These are phyloP conservation scores for Populus hybrid DNA, from an alignment of 441 rosid species.

Conservation along the genomic window DNA sequence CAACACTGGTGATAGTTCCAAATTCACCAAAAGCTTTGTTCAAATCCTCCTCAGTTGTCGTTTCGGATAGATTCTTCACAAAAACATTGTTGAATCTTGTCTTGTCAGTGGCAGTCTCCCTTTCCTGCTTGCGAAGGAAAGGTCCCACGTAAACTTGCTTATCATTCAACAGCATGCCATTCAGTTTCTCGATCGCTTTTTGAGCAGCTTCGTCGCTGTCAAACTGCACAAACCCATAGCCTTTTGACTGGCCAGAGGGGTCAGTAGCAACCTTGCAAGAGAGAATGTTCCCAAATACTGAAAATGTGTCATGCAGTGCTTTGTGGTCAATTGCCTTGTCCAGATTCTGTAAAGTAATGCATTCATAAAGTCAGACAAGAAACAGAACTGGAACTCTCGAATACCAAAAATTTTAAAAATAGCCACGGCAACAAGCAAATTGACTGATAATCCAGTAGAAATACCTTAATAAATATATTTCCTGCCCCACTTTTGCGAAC, in stretches of 20 bases:
- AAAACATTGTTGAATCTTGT: constrained; percentile 68
- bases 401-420: constrained; percentile 3
- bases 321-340: constrained; percentile 83
- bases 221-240: constrained; percentile 89
- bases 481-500: constrained; percentile 80
- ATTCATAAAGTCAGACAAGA: neutral
- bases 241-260: constrained; percentile 72
- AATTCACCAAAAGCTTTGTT: constrained; percentile 61
- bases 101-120: constrained; percentile 48
- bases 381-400: neutral
- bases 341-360: constrained; percentile 49
- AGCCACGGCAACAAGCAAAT: neutral
- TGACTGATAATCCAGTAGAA: neutral
- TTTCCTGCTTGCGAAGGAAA: constrained; percentile 79
- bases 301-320: constrained; percentile 76
- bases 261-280: constrained; percentile 87
- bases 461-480: constrained; percentile 81
- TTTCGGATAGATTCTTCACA: constrained; percentile 78
- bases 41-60: constrained; percentile 66
- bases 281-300: constrained; percentile 65
- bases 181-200: constrained; percentile 64
- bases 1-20: constrained; percentile 64
- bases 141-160: constrained; percentile 88
- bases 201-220: constrained; percentile 76
- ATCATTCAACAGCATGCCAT: constrained; percentile 82